Evolutionary conservation across 176 grass and related monocot species (phyloP).

Genomic region (Oryza meridionalis): DNA sequence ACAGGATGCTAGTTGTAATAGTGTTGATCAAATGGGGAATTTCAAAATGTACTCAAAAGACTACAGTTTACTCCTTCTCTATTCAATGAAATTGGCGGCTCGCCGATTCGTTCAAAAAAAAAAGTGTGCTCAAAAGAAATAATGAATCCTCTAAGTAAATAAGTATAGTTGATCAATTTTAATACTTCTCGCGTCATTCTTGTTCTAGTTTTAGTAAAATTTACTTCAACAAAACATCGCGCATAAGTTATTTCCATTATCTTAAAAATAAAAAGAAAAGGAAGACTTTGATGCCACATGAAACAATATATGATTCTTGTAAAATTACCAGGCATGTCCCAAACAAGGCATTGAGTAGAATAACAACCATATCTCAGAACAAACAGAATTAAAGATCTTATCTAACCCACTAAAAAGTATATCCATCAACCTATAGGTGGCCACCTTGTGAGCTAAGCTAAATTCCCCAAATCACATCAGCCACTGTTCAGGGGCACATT

Average conservation of each 20-base stretch:
- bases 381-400: background rate
- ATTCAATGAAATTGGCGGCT: too few species aligned
- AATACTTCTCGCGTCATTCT: background rate
- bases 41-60: background rate
- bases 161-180: background rate
- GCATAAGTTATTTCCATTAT: too few species aligned
- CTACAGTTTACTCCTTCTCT: too few species aligned
- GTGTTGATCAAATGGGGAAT: background rate
- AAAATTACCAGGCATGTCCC: background rate
- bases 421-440: background rate
- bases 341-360: background rate
- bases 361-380: background rate
- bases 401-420: background rate
- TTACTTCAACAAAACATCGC: too few species aligned
- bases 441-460: background rate
- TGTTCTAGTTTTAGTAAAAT: too few species aligned
- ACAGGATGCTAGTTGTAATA: background rate
- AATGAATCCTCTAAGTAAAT: too few species aligned
- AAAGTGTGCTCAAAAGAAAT: background rate
- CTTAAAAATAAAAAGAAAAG: too few species aligned
- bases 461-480: slow-evolving; percentile 12
- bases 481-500: slow-evolving; percentile 31
- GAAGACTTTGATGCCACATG: background rate
- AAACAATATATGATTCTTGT: background rate
- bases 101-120: too few species aligned